phyloP scores from a whole-genome alignment of 805 yeast genomes.

The Cyberlindnera suaveolens region DNA sequence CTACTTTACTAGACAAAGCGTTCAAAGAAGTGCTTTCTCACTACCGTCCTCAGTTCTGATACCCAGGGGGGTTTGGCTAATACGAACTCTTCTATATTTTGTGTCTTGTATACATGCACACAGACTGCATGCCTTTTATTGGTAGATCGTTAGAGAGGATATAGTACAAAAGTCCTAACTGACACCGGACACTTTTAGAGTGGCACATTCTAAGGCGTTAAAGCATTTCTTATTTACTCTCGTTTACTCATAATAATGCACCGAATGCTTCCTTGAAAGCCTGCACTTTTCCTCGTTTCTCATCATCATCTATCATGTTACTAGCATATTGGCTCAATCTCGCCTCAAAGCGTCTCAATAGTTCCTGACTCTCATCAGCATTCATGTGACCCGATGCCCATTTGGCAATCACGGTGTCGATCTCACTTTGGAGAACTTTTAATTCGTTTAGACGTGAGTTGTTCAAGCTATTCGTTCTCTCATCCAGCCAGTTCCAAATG shows the following conservation, averaged over 20 bases:
- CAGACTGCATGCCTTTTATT: too few species aligned
- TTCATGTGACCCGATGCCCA: conserved; percentile 19
- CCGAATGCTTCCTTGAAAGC: conserved; percentile 14
- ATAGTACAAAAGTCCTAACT: too few species aligned
- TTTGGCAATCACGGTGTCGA: conserved; percentile 16
- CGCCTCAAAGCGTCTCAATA: conserved; percentile 13
- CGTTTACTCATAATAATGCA: conserved; percentile 6
- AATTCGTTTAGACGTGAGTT: conserved; percentile 4
- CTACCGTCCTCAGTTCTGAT: too few species aligned
- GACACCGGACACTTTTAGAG: too few species aligned
- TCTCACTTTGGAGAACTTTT: conserved; percentile 10
- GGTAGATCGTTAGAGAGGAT: too few species aligned
- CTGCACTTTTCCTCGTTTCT: conserved; percentile 6
- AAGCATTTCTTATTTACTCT: too few species aligned
- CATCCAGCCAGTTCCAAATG: conserved; percentile 26
- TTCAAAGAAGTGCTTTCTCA: too few species aligned
- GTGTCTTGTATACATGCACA: too few species aligned
- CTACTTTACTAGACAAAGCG: too few species aligned
- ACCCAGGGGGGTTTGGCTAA: too few species aligned
- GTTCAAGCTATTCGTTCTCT: conserved; percentile 17
- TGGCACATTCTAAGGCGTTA: too few species aligned
- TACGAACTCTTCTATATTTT: too few species aligned
- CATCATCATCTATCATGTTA: conserved; percentile 2
- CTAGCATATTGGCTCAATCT: conserved; percentile 17
- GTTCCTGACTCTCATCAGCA: conserved; percentile 9